phyloP scores from a whole-genome alignment of 805 yeast species.

The Myxozyma vanderwaltii region DNA sequence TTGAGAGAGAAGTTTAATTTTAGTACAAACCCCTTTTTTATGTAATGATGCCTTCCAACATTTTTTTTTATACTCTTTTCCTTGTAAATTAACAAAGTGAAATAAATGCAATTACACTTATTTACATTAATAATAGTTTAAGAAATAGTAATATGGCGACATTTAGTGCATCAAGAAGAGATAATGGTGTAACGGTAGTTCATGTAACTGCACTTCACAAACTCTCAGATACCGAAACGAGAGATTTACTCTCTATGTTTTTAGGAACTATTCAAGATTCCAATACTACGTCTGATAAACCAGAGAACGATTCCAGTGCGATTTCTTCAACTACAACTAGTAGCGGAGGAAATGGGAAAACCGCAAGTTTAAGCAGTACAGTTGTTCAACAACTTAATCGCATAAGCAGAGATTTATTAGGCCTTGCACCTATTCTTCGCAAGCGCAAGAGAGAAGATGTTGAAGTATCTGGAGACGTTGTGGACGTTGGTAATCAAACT shows the following conservation, averaged over 20 bases:
- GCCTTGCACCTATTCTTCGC: conserved; percentile 62
- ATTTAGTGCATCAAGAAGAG: conserved; percentile 14
- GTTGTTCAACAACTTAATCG: conserved; percentile 66
- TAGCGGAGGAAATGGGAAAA: neutral
- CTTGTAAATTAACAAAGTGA: no score
- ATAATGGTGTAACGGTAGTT: conserved; percentile 33
- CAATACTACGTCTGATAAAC: no score
- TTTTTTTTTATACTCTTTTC: no score
- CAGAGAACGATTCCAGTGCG: neutral
- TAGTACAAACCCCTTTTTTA: neutral
- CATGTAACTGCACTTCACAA: conserved; percentile 31
- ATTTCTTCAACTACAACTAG: neutral
- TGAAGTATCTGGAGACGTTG: neutral
- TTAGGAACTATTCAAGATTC: conserved; percentile 40
- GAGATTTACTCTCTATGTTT: conserved; percentile 34
- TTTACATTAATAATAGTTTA: no score
- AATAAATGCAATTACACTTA: no score
- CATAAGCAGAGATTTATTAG: conserved; percentile 75
- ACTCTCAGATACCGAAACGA: conserved; percentile 36
- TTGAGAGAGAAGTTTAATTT: neutral
- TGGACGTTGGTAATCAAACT: neutral
- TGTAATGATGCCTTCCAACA: no score
- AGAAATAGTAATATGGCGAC: conserved; percentile 7
- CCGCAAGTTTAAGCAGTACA: conserved; percentile 44
- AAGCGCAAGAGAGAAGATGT: conserved; percentile 25